Conservation (phyloP, 1,284 basidiomycete genomes). For the Pascua sp. region DNA sequence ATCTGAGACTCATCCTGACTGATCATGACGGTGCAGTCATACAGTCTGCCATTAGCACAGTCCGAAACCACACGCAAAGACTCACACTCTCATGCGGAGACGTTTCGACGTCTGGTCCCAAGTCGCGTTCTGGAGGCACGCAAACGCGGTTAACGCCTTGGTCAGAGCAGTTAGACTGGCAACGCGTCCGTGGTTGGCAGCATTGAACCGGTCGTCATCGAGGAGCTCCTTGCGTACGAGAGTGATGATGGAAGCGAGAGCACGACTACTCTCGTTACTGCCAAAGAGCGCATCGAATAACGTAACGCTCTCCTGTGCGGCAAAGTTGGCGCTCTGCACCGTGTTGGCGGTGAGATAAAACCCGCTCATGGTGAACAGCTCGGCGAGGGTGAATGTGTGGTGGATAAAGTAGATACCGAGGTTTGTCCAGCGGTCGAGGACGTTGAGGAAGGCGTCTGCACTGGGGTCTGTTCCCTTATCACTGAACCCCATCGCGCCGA, state of each 20-base stretch:
- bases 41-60: slow-evolving; percentile 32
- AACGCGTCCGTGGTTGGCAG: slow-evolving; percentile 38
- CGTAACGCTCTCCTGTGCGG: slow-evolving; percentile 53
- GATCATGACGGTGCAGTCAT: slow-evolving; percentile 52
- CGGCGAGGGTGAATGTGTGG: slow-evolving; percentile 54
- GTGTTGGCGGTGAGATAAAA: slow-evolving; percentile 52
- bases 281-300: slow-evolving; percentile 55
- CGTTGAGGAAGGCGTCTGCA: slow-evolving; percentile 45
- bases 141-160: slow-evolving; percentile 55
- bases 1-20: slow-evolving; percentile 34
- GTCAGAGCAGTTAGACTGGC: slow-evolving; percentile 50
- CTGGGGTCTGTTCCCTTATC: slow-evolving; percentile 1
- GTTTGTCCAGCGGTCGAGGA: slow-evolving; percentile 55
- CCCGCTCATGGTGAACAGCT: slow-evolving; percentile 55
- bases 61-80: background rate
- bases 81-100: slow-evolving; percentile 50
- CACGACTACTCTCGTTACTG: slow-evolving; percentile 54
- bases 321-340: slow-evolving; percentile 43
- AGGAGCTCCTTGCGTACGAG: slow-evolving; percentile 52
- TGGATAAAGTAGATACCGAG: slow-evolving; percentile 55
- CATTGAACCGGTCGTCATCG: slow-evolving; percentile 44
- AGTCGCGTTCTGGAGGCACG: slow-evolving; percentile 54
- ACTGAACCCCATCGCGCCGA: slow-evolving; percentile 25
- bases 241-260: slow-evolving; percentile 53
- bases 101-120: slow-evolving; percentile 46